Conservation (phyloP, 1,284 basidiomycete species). For the Sporisorium scitamineum region DNA sequence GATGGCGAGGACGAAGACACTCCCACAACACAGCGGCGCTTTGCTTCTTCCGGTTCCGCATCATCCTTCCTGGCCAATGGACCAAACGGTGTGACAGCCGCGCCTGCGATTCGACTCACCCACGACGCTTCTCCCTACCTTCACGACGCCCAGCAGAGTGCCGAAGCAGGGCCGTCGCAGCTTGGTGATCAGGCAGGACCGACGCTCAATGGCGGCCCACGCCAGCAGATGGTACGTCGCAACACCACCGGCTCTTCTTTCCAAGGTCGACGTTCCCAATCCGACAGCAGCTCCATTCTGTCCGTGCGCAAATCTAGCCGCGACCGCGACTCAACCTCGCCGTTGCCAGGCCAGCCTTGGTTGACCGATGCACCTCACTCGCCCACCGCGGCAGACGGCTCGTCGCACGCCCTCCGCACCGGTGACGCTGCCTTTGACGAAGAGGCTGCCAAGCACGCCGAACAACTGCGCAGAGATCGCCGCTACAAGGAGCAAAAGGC, state of each 20-base stretch:
- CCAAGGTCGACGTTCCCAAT: constrained; percentile 36
- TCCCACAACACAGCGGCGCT: constrained; percentile 24
- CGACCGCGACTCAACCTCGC: constrained; percentile 35
- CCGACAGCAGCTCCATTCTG: constrained; percentile 33
- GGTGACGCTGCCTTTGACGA: constrained; percentile 66
- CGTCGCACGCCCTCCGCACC: constrained; percentile 52
- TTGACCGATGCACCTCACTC: constrained; percentile 34
- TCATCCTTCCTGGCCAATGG: constrained; percentile 20
- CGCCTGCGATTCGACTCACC: constrained; percentile 47
- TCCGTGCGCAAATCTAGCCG: constrained; percentile 38
- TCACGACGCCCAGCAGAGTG: constrained; percentile 18
- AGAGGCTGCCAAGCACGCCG: constrained; percentile 64
- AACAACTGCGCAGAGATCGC: constrained; percentile 60
- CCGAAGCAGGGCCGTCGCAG: constrained; percentile 18
- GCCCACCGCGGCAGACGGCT: constrained; percentile 28
- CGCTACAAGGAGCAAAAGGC: constrained; percentile 61
- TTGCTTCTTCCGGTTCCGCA: constrained; percentile 25
- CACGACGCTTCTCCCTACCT: constrained; percentile 45
- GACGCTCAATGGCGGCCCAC: constrained; percentile 25
- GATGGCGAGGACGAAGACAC: constrained; percentile 27
- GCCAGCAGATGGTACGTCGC: constrained; percentile 40
- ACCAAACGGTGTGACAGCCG: constrained; percentile 2
- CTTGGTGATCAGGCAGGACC: constrained; percentile 10
- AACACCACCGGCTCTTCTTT: constrained; percentile 57
- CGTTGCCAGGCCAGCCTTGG: constrained; percentile 31